Percentiles rank a stretch among this genome's conserved stretches.
phyloP scores from a whole-genome alignment of 371 early-diverging fungal species.

The Syncephalastrum contaminatum region DNA sequence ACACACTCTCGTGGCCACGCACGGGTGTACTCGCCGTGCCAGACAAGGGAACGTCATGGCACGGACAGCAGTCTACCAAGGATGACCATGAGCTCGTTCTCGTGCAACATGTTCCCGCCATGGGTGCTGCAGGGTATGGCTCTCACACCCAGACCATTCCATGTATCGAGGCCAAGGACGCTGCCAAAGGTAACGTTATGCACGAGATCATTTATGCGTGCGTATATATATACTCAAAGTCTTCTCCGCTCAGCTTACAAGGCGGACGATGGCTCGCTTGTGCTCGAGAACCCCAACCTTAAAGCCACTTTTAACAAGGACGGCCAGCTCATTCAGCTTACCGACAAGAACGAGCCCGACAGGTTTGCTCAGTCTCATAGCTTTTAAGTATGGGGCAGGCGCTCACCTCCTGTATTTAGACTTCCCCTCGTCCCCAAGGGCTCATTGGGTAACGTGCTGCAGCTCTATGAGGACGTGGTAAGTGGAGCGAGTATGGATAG shows the following conservation, averaged over 20 bases:
- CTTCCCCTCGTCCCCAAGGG: constrained; percentile 74
- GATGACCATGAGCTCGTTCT: constrained; percentile 48
- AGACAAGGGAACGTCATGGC: constrained; percentile 24
- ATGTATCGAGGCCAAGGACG: constrained; percentile 4
- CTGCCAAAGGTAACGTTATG: constrained; percentile 21
- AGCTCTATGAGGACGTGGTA: constrained; percentile 83
- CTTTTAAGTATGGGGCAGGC: not conserved
- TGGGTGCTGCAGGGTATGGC: constrained; percentile 28
- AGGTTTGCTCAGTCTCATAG: constrained; percentile 20
- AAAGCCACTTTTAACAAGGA: constrained; percentile 64
- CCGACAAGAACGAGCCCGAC: constrained; percentile 54
- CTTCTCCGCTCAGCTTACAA: constrained; percentile 24
- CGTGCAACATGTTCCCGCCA: constrained; percentile 33
- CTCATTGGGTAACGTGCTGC: constrained; percentile 74
- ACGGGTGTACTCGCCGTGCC: constrained; percentile 70
- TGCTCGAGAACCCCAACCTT: constrained; percentile 75
- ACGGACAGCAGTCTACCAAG: constrained; percentile 40
- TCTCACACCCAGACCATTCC: constrained; percentile 8
- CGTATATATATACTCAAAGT: not conserved
- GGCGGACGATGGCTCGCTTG: constrained; percentile 30
- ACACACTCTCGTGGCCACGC: constrained; percentile 81
- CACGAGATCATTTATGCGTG: not conserved
- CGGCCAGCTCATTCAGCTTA: constrained; percentile 70
- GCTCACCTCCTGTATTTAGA: constrained; percentile 18
- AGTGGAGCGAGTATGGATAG: constrained; percentile 9